Evolutionary conservation across 177 flowering plant genomes (phyloP).

Genomic region (Tripterygium wilfordii): DNA sequence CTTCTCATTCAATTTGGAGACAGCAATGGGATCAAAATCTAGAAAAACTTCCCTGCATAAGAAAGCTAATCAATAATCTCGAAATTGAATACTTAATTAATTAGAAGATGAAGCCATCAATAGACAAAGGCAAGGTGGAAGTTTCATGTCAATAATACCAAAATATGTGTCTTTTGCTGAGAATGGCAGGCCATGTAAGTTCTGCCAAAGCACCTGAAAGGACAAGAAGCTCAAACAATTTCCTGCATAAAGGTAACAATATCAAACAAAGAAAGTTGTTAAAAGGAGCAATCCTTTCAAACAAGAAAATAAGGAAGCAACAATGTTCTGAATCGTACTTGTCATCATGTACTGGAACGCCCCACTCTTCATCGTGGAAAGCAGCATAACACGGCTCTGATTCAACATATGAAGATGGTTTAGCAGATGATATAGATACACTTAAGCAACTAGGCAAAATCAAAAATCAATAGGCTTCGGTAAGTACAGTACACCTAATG

Average conservation of each 20-base stretch:
- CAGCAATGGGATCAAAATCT: slow-evolving; percentile 72
- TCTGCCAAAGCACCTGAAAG: slow-evolving; percentile 78
- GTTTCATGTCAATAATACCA: slow-evolving; percentile 33
- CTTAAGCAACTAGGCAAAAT: too few relatives aligned
- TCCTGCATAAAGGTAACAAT: slow-evolving; percentile 31
- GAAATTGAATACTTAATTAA: background rate
- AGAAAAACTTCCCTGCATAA: slow-evolving; percentile 70
- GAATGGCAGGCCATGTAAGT: slow-evolving; percentile 82
- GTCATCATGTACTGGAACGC: slow-evolving; percentile 81
- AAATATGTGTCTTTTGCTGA: slow-evolving; percentile 66
- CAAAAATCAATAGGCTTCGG: too few relatives aligned
- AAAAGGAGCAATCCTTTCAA: background rate
- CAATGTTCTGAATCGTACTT: slow-evolving; percentile 39
- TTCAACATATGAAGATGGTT: slow-evolving; percentile 16
- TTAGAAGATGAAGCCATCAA: background rate
- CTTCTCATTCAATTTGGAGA: slow-evolving; percentile 75
- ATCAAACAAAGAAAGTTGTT: background rate
- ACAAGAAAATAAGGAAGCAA: background rate
- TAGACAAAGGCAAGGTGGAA: background rate
- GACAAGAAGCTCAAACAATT: slow-evolving; percentile 70
- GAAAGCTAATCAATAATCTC: background rate
- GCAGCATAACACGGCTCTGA: slow-evolving; percentile 68
- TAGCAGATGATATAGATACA: slow-evolving; percentile 10
- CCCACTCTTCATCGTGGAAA: slow-evolving; percentile 91
- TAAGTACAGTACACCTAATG: too few relatives aligned